phyloP scores from a whole-genome alignment of 2,329 filamentous ascomycete species.

The Diaporthe sp. region DNA sequence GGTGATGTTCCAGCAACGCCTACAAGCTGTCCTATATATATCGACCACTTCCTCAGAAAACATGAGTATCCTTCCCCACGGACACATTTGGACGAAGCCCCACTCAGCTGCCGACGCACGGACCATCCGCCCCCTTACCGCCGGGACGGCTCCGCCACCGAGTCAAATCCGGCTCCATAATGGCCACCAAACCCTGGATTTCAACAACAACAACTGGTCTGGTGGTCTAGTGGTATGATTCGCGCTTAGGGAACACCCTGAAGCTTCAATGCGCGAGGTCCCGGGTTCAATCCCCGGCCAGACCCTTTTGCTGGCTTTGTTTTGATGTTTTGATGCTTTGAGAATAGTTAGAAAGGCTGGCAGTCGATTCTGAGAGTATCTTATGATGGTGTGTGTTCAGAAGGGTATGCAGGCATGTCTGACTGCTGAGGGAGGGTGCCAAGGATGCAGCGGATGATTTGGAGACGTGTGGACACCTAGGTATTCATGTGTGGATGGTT shows the following conservation, averaged over 20 bases:
- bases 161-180: background rate
- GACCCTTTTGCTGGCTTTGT: background rate
- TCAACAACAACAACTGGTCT: slow-evolving; percentile 23
- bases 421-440: background rate
- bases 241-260: slow-evolving; percentile 33
- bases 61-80: too few species aligned
- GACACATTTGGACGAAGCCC: background rate
- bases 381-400: background rate
- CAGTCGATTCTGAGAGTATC: background rate
- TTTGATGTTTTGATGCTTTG: background rate
- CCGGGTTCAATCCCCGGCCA: slow-evolving; percentile 34
- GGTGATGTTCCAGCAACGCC: too few species aligned
- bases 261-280: slow-evolving; percentile 27
- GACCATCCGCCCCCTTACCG: background rate
- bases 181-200: fast-evolving
- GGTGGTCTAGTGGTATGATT: slow-evolving; percentile 38
- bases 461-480: background rate
- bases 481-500: background rate
- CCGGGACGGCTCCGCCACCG: background rate
- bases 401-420: background rate
- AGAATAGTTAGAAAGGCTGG: too few species aligned
- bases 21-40: too few species aligned
- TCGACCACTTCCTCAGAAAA: too few species aligned
- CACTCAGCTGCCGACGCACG: background rate
- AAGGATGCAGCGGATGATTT: background rate